These are phyloP conservation scores for Fomitopsis palustris DNA, from an alignment of 1,284 basidiomycete genomes.

Conservation along the genomic window DNA sequence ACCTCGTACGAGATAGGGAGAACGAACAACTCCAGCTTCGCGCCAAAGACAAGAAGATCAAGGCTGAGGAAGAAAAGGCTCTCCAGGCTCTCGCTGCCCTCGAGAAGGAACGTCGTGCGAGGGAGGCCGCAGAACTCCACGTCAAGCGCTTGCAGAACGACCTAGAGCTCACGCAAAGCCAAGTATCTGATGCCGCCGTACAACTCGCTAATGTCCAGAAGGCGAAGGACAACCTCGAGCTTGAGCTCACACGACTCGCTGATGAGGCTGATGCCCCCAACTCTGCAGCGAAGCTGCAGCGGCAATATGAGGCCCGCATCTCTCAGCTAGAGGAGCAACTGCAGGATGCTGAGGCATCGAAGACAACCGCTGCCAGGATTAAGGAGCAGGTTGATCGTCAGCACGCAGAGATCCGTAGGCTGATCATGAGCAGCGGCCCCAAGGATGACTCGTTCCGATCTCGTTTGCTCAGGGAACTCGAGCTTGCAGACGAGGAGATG, in stretches of 20 bases:
- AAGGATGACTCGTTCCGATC: conserved; percentile 63
- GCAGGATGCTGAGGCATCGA: conserved; percentile 50
- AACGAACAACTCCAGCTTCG: conserved; percentile 67
- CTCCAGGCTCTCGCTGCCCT: conserved; percentile 53
- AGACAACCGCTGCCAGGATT: conserved; percentile 50
- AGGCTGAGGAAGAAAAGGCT: conserved; percentile 57
- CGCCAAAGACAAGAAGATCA: conserved; percentile 62
- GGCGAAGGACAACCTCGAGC: conserved; percentile 66
- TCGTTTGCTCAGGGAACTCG: conserved; percentile 66
- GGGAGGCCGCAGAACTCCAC: conserved; percentile 62
- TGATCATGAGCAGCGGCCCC: conserved; percentile 56
- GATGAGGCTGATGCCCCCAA: conserved; percentile 54
- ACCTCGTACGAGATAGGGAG: conserved; percentile 75
- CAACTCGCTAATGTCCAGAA: conserved; percentile 50
- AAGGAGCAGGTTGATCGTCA: conserved; percentile 64
- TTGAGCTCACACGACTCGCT: conserved; percentile 65
- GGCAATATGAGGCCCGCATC: conserved; percentile 67
- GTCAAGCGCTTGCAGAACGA: conserved; percentile 58
- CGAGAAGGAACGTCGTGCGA: conserved; percentile 61
- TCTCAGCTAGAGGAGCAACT: conserved; percentile 63
- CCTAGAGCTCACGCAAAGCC: conserved; percentile 48
- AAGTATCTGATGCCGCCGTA: conserved; percentile 50
- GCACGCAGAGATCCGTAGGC: conserved; percentile 64
- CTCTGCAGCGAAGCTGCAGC: conserved; percentile 57
- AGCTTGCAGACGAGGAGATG: conserved; percentile 60